Evolutionary conservation across 371 early-diverging fungal genomes (phyloP).

Genomic region (Aphelidium insulamus): DNA sequence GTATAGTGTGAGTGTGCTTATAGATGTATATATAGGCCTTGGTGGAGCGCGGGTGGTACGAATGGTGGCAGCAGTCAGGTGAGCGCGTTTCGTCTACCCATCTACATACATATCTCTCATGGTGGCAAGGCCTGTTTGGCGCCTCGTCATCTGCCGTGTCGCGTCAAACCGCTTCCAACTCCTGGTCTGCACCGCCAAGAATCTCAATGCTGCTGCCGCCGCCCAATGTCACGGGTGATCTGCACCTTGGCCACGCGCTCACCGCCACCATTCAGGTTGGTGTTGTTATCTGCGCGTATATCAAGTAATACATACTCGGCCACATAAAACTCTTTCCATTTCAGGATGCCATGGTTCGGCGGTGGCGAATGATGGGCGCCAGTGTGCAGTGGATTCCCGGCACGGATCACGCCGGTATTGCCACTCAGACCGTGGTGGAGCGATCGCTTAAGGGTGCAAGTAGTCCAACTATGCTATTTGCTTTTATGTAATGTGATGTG

Average conservation of each 20-base stretch:
- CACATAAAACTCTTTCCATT: not conserved
- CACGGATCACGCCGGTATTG: conserved; percentile 95
- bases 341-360: conserved; percentile 67
- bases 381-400: conserved; percentile 78
- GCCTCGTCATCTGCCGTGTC: conserved; percentile 1
- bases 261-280: conserved; percentile 50
- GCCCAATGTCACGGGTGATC: conserved; percentile 89
- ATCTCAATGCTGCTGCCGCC: conserved; percentile 79
- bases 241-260: conserved; percentile 91
- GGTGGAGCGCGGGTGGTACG: conserved; percentile 43
- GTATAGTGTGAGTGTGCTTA: too few relatives aligned
- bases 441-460: conserved; percentile 54
- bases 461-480: conserved; percentile 11
- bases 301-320: not conserved
- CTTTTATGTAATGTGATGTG: not conserved
- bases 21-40: too few relatives aligned
- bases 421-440: conserved; percentile 89
- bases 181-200: conserved; percentile 3
- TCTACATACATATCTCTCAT: not conserved
- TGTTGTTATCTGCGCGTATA: not conserved
- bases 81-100: conserved; percentile 5
- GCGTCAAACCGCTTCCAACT: not conserved
- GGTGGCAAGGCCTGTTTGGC: conserved; percentile 6
- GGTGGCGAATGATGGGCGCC: conserved; percentile 68
- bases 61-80: conserved; percentile 41